A percentile compares a stretch with the other conserved stretches of the same genome.
Conservation (phyloP, 2,329 filamentous ascomycete species). For the Ceratocystis alfenasii region DNA sequence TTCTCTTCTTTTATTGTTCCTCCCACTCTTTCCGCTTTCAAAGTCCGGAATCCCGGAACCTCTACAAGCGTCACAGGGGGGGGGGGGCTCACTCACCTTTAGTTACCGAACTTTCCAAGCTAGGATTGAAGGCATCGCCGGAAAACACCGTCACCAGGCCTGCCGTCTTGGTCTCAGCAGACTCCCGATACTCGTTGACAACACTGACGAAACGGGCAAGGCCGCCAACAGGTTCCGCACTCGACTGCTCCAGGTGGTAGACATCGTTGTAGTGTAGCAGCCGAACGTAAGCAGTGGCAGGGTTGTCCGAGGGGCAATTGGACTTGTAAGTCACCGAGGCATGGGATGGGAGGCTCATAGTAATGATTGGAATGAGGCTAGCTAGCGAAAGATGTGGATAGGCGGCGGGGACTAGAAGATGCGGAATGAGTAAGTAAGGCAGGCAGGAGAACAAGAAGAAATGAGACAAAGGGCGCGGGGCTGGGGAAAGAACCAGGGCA, state of each 20-base stretch:
- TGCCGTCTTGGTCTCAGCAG: constrained; percentile 46
- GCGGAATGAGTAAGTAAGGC: background rate
- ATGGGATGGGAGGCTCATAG: constrained; percentile 15
- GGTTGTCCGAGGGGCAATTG: constrained; percentile 13
- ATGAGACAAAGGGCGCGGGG: too few species aligned
- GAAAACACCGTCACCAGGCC: constrained; percentile 71
- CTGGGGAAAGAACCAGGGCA: too few species aligned
- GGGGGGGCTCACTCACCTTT: constrained; percentile 46
- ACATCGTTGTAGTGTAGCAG: constrained; percentile 88
- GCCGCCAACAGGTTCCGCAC: constrained; percentile 73
- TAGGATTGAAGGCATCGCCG: constrained; percentile 86
- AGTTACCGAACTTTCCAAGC: constrained; percentile 75
- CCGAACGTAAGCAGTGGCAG: constrained; percentile 47
- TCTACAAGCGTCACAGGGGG: background rate
- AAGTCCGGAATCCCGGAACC: background rate
- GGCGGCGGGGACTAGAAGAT: background rate
- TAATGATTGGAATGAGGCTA: background rate
- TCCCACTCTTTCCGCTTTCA: background rate
- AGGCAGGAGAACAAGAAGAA: background rate
- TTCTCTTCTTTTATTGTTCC: too few species aligned
- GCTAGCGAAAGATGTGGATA: background rate
- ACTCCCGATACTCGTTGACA: constrained; percentile 59
- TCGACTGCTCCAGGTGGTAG: constrained; percentile 68
- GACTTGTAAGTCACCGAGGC: constrained; percentile 18
- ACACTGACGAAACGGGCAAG: constrained; percentile 69